phyloP scores from a whole-genome alignment of 2,329 filamentous ascomycete genomes.

The Pseudohalonectria lignicola region DNA sequence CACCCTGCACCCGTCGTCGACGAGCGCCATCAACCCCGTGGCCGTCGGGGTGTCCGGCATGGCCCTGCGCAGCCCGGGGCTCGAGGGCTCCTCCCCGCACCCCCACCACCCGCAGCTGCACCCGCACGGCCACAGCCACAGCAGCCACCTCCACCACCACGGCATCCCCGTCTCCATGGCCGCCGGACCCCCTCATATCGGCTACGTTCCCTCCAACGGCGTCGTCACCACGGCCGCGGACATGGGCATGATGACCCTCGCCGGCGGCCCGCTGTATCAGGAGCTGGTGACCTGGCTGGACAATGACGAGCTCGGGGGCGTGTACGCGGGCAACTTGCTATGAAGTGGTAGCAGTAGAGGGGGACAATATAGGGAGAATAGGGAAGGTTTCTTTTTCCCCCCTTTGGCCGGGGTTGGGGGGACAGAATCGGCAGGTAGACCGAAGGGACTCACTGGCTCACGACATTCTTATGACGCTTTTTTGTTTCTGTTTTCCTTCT shows the following conservation, averaged over 20 bases:
- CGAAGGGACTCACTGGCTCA: too few species aligned
- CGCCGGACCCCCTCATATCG: too few species aligned
- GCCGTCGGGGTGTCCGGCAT: too few species aligned
- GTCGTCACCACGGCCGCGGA: background rate
- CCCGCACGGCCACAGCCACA: background rate
- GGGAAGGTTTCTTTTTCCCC: too few species aligned
- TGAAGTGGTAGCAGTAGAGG: too few species aligned
- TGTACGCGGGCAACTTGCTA: background rate
- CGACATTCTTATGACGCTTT: too few species aligned
- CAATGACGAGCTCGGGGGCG: background rate
- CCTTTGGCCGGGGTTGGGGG: too few species aligned
- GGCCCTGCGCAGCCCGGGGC: background rate
- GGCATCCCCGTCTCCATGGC: background rate
- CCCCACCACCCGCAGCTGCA: background rate
- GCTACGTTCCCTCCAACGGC: background rate
- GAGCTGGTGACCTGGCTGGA: constrained; percentile 4
- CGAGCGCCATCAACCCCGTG: too few species aligned
- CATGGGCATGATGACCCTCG: background rate
- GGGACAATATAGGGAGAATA: too few species aligned
- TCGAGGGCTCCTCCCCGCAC: background rate
- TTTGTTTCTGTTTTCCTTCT: too few species aligned
- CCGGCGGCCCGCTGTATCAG: constrained; percentile 1
- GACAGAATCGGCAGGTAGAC: too few species aligned
- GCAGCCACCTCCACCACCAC: background rate
- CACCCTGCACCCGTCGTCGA: too few species aligned